Evolutionary conservation across 495 filamentous ascomycete species (phyloP).

Genomic region (Xylaria sp.): DNA sequence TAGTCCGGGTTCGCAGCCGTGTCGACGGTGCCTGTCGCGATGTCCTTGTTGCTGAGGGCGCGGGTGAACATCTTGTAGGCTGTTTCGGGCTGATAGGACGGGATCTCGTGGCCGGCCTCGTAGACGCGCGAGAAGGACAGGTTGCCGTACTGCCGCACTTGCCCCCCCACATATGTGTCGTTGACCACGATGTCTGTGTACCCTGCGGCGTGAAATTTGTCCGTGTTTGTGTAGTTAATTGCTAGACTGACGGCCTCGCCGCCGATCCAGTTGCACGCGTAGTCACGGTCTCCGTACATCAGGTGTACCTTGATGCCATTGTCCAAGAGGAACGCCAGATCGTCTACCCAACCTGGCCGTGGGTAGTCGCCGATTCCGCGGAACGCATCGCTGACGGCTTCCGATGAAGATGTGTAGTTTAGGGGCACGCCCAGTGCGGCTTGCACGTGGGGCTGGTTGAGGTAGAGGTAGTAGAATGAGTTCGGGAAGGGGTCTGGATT

Average conservation of each 20-base stretch:
- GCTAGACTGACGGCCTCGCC: conserved; percentile 66
- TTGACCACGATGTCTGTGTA: conserved; percentile 61
- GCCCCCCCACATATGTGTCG: conserved; percentile 61
- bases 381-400: conserved; percentile 62
- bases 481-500: conserved; percentile 64
- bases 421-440: conserved; percentile 68
- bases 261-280: conserved; percentile 70
- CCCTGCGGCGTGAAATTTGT: conserved; percentile 59
- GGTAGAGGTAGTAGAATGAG: conserved; percentile 63
- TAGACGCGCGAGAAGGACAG: conserved; percentile 75
- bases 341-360: conserved; percentile 52
- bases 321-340: conserved; percentile 60
- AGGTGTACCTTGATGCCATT: conserved; percentile 69
- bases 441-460: conserved; percentile 70
- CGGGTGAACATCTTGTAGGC: conserved; percentile 67
- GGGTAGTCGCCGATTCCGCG: conserved; percentile 59
- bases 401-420: conserved; percentile 67
- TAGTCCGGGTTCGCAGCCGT: conserved; percentile 57
- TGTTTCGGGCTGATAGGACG: conserved; percentile 72
- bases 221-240: conserved; percentile 53
- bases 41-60: conserved; percentile 61
- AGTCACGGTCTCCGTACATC: conserved; percentile 68
- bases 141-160: conserved; percentile 70
- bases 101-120: conserved; percentile 74
- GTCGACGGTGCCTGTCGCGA: conserved; percentile 66